Evolutionary conservation across 2,329 filamentous ascomycete genomes (phyloP).

Genomic region (Xylariomycetidae sp.): DNA sequence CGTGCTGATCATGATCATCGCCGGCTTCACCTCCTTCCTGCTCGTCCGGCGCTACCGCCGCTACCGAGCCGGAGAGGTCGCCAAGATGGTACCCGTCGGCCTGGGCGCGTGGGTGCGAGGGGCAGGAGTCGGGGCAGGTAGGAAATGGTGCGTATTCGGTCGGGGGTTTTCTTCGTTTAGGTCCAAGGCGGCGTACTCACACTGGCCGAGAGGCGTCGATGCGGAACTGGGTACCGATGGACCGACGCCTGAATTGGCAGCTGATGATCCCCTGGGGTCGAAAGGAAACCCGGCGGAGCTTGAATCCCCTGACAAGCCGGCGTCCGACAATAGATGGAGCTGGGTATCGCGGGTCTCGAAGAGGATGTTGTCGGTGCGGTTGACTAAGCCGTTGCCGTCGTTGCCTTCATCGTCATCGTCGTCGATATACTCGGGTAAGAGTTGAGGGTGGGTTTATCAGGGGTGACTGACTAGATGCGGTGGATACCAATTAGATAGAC

Average conservation of each 20-base stretch:
- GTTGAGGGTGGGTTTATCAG: too few relatives aligned
- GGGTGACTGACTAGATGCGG: too few relatives aligned
- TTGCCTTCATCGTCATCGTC: too few relatives aligned
- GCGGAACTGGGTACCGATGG: constrained; percentile 22
- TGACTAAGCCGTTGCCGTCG: neutral
- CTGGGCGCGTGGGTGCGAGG: constrained; percentile 3
- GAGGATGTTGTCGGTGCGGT: constrained; percentile 11
- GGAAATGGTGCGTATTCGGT: too few relatives aligned
- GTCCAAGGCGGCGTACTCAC: constrained; percentile 4
- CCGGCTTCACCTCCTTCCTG: constrained; percentile 8
- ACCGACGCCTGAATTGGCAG: constrained; percentile 18
- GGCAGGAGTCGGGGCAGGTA: neutral
- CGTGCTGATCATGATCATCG: constrained; percentile 16
- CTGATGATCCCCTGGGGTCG: constrained; percentile 13
- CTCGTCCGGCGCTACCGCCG: constrained; percentile 15
- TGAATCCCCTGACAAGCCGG: neutral
- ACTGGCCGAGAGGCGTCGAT: too few relatives aligned
- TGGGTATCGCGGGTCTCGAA: constrained; percentile 19
- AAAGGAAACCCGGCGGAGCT: constrained; percentile 24
- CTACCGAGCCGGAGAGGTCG: constrained; percentile 12
- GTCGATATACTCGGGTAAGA: too few relatives aligned
- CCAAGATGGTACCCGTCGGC: constrained; percentile 4
- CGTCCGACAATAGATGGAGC: constrained; percentile 10
- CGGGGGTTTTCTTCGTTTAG: neutral
- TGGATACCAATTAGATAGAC: too few relatives aligned